Conservation (phyloP, 495 filamentous ascomycete species). For the Penicillium ucsense region DNA sequence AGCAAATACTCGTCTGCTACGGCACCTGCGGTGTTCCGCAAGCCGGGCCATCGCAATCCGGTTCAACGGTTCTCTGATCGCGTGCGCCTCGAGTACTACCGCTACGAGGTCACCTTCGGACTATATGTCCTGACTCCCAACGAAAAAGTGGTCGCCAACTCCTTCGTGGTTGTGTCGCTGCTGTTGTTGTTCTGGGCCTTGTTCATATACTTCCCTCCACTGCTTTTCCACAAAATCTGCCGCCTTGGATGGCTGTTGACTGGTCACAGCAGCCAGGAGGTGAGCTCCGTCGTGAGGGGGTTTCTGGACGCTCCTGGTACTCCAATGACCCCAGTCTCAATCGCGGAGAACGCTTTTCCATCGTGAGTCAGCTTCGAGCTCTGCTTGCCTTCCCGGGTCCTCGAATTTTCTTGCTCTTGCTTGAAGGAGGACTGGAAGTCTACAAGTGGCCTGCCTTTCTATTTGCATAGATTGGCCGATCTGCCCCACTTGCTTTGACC, state of each 20-base stretch:
- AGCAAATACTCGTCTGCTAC: slow-evolving; percentile 26
- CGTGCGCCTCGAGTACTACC: slow-evolving; percentile 59
- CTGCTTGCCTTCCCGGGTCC: too few species aligned
- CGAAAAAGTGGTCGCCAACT: slow-evolving; percentile 61
- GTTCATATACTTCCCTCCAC: slow-evolving; percentile 30
- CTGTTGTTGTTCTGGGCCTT: slow-evolving; percentile 29
- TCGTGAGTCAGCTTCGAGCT: neutral
- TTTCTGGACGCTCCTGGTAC: slow-evolving; percentile 21
- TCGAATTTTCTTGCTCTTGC: too few species aligned
- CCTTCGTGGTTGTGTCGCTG: slow-evolving; percentile 30
- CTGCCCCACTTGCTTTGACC: too few species aligned
- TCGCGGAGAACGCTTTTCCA: slow-evolving; percentile 8
- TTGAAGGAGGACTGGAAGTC: too few species aligned
- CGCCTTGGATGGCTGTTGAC: slow-evolving; percentile 34
- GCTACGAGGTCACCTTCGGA: slow-evolving; percentile 66
- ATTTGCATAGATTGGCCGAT: too few species aligned
- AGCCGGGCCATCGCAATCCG: slow-evolving; percentile 13
- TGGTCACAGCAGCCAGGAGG: slow-evolving; percentile 25
- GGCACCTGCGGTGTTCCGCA: slow-evolving; percentile 5
- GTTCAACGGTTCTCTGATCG: slow-evolving; percentile 36
- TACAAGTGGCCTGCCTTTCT: too few species aligned
- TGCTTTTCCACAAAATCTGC: slow-evolving; percentile 30
- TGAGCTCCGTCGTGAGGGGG: slow-evolving; percentile 16
- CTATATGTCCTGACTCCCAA: slow-evolving; percentile 64
- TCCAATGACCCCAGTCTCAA: slow-evolving; percentile 6